A percentile compares a stretch with the other conserved stretches of the same genome.
Evolutionary conservation across 257 asterid species (phyloP).

Genomic region (Apocynum venetum): DNA sequence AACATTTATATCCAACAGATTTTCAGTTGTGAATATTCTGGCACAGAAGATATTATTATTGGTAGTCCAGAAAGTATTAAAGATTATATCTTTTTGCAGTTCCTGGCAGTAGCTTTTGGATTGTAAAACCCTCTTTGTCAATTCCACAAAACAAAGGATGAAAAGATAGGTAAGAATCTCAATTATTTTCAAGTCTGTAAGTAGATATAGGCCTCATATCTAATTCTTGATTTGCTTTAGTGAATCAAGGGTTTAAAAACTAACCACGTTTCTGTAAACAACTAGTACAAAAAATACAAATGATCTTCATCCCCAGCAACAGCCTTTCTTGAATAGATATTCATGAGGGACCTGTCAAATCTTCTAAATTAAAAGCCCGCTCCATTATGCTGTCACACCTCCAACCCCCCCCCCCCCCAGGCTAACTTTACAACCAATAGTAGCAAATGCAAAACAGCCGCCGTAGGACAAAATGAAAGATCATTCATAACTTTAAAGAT

Average conservation of each 20-base stretch:
- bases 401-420: not conserved
- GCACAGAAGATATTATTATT: not conserved
- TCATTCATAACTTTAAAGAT: not conserved
- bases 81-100: slow-evolving; percentile 1
- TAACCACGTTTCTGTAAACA: not conserved
- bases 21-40: slow-evolving; percentile 4
- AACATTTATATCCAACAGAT: slow-evolving; percentile 17
- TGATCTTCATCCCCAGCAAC: not conserved
- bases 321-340: not conserved
- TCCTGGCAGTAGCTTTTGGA: slow-evolving; percentile 3
- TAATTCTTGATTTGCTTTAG: not conserved
- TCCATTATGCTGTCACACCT: not conserved
- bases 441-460: slow-evolving; percentile 17
- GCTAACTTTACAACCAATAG: not conserved
- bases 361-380: not conserved
- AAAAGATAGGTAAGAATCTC: not conserved
- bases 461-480: not conserved
- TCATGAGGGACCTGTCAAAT: not conserved
- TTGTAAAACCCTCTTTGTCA: not conserved
- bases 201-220: not conserved
- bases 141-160: not conserved
- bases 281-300: not conserved
- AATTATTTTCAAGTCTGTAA: not conserved
- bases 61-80: slow-evolving; percentile 12
- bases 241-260: not conserved